Evolutionary conservation across 169 alveolate genomes (phyloP), one percentile per base, ranked within the genome.

Genomic region (Toxoplasma gondii): DNA sequence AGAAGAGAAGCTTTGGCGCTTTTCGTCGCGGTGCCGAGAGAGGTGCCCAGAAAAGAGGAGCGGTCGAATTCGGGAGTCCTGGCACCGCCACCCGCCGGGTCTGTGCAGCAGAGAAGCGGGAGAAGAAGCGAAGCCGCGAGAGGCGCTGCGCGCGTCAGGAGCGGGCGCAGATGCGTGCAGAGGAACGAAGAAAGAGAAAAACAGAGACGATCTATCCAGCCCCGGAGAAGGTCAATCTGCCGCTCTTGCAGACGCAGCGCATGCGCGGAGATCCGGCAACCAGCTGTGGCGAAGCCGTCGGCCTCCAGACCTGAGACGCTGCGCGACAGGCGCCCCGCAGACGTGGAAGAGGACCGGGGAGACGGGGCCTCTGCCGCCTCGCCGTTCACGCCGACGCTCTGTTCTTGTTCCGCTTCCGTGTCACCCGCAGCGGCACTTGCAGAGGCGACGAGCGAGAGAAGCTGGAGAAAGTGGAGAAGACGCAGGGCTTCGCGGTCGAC

Each of bases 91-190:
- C 29, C 74, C 31, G n/a, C 74, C 74, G 9, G 74, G 74, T 64
- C 74, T 16, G 39, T 19, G 45, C 44, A 24, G 81, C 64, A 64
- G 54, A 92, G 95, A 78, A 92, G 95, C 74, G 95, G 95, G 67
- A 92, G 88, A 64, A 92, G 44, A 34, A 90, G 88, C 43, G 95
- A 54, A 31, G 95, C 92, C 27, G 95, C 92, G 38, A 78, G 92
- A 84, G 88, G 95, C 88, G 88, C 92, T 58, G 95, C 44, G 24
- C 95, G 88, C 88, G 88, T 58, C 45, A 92, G 88, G 44, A 84
- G 78, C 43, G 95, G 95, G 81, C 95, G 86, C 92, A 92, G 82
- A 86, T 92, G 95, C 31, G 92, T 43, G 64, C 95, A 87, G 19
- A 92, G 41, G 67, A 84, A 92, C 43, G 78, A 88, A 22, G 86